Base-by-base conservation (phyloP, 768 basidiomycete genomes). In the Crucibulum laeve region DNA sequence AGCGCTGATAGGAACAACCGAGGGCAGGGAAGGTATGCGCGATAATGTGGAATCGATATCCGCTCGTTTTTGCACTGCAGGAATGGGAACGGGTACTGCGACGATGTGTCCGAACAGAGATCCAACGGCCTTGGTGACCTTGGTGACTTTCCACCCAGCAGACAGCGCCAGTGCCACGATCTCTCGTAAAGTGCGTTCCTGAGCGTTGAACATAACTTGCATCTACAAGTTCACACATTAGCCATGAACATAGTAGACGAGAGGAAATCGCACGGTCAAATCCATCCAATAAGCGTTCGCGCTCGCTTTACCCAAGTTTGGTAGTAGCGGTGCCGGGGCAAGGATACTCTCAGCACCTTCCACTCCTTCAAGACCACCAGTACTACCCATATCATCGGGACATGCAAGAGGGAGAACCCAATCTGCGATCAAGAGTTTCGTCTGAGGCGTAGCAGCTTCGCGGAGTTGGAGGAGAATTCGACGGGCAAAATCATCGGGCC, bases 281-380 rank as follows among this genome's bases (percentile, higher is more conserved):
- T 87, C 85, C 71, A 84, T 72, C 73, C 77, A 84, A 56, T 84
- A 87, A 4, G 74, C 82, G 49, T 77, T 81, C 4, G 79, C 73
- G 54, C 73, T 87, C 5, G 84, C 84, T 52, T 81, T 83, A 0
- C 87, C 87, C 4, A 87, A 60, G 54, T 89, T 90, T 4, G 85
- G 68, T 23, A 88, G 66, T n/a, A 90, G 60, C 25, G 84, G 84
- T 15, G 74, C 69, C 3, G 77, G 73, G 0, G 74, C 80, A 3
- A 84, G 67, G 33, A 68, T 67, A 40, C 64, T 70, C 46, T 78
- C 73, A 0, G 74, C 77, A 7, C 79, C 79, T 35, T 77, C 73
- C 1, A 80, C 59, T 7, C 58, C 69, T 21, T 69, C 66, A 17
- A 72, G 56, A 10, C 55, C 51, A 39, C 47, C 19, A n/a, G 19